phyloP scores from a whole-genome alignment of 108 stramenopile genomes.

The Aurantiochytrium sp. region DNA sequence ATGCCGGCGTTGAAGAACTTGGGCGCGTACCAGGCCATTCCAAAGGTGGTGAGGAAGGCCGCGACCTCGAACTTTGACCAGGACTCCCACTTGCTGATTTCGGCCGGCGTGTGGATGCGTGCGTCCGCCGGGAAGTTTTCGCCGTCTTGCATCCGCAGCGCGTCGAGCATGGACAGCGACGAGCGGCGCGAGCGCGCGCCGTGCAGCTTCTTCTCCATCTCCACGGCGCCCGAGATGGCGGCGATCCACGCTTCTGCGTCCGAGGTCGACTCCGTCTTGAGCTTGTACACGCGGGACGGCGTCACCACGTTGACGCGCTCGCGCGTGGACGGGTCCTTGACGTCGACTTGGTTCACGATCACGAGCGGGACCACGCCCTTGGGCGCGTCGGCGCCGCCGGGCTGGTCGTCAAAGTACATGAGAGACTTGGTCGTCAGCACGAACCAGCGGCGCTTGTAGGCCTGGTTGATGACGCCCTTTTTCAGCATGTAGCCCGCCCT shows the following conservation, averaged over 20 bases:
- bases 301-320: neutral
- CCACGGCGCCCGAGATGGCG: conserved; percentile 13
- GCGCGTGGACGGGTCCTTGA: neutral
- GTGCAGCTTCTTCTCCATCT: neutral
- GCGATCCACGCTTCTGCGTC: conserved; percentile 17
- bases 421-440: conserved; percentile 14
- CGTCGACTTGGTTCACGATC: neutral
- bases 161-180: conserved; percentile 7
- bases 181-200: neutral
- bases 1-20: conserved; percentile 5
- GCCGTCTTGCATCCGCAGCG: neutral
- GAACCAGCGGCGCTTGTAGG: conserved; percentile 2
- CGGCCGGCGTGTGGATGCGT: neutral
- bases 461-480: conserved; percentile 21
- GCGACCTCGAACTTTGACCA: neutral
- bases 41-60: neutral
- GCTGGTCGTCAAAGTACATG: conserved; percentile 30
- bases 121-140: neutral
- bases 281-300: neutral
- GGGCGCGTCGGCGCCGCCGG: neutral
- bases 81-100: conserved; percentile 27
- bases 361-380: neutral
- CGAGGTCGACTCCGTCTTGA: neutral
- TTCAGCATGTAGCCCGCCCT: neutral
- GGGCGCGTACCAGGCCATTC: neutral